Percentiles rank a stretch among this genome's conserved stretches.
These are phyloP conservation scores for Olyra latifolia DNA, from an alignment of 176 grass and related monocot genomes.

Conservation along the genomic window DNA sequence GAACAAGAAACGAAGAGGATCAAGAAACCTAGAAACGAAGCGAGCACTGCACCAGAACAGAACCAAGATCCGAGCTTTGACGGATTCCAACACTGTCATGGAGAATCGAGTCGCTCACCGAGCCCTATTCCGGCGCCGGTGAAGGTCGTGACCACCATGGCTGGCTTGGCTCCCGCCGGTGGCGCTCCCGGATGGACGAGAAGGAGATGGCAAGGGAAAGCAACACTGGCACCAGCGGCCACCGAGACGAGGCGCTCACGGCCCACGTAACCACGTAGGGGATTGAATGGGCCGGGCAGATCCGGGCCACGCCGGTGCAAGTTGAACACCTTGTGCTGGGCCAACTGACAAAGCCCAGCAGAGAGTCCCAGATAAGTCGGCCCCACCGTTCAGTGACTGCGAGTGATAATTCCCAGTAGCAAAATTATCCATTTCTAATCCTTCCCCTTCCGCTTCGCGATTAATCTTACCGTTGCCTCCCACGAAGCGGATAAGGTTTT, in stretches of 20 bases:
- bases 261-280: background rate
- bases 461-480: constrained; percentile 18
- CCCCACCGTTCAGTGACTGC: background rate
- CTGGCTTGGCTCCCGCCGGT: background rate
- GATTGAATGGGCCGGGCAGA: background rate
- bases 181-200: background rate
- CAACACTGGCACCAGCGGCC: background rate
- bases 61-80: constrained; percentile 8
- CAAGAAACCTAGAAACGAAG: constrained; percentile 18
- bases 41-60: background rate
- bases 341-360: background rate
- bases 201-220: background rate
- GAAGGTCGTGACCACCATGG: constrained; percentile 70
- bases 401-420: background rate
- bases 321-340: background rate
- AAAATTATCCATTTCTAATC: background rate
- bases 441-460: background rate
- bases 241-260: background rate
- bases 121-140: constrained; percentile 71
- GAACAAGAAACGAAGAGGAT: constrained; percentile 17
- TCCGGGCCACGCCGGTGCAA: no score
- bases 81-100: background rate
- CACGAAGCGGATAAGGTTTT: constrained; percentile 26
- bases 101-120: constrained; percentile 39
- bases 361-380: background rate